Evolutionary conservation across 2,329 filamentous ascomycete genomes (phyloP).

Genomic region (Claviceps citrina): DNA sequence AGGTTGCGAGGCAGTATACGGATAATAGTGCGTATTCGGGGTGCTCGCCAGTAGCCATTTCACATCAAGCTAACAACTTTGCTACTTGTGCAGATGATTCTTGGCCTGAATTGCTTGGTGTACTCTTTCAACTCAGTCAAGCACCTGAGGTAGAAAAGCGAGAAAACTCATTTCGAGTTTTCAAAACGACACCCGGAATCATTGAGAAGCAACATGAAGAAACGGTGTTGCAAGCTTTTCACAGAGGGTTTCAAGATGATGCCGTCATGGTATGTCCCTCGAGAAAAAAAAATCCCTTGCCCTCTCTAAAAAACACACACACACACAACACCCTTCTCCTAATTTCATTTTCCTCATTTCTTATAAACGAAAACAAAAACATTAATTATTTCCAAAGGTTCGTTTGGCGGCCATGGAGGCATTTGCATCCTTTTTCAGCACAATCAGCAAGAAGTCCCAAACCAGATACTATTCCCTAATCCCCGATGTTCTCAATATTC

Average conservation of each 20-base stretch:
- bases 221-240: slow-evolving; percentile 75
- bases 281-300: neutral
- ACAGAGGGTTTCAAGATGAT: slow-evolving; percentile 80
- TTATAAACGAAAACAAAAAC: neutral
- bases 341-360: too few species aligned
- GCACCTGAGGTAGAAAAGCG: slow-evolving; percentile 69
- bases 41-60: too few species aligned
- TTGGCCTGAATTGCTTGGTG: slow-evolving; percentile 79
- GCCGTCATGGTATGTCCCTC: slow-evolving; percentile 50
- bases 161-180: slow-evolving; percentile 88
- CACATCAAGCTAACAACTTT: neutral
- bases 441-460: slow-evolving; percentile 74
- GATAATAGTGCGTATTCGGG: slow-evolving; percentile 56
- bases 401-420: slow-evolving; percentile 90
- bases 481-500: slow-evolving; percentile 82
- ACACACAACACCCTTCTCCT: too few species aligned
- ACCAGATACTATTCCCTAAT: slow-evolving; percentile 76
- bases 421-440: slow-evolving; percentile 90
- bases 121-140: slow-evolving; percentile 81
- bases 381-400: slow-evolving; percentile 37
- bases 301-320: too few species aligned
- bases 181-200: slow-evolving; percentile 84
- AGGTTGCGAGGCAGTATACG: slow-evolving; percentile 86
- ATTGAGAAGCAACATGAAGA: slow-evolving; percentile 94
- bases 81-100: slow-evolving; percentile 45